Percentiles rank a stretch among this genome's conserved stretches.
Evolutionary conservation across 2,329 filamentous ascomycete genomes (phyloP).

Genomic region (Fusarium temperatum): DNA sequence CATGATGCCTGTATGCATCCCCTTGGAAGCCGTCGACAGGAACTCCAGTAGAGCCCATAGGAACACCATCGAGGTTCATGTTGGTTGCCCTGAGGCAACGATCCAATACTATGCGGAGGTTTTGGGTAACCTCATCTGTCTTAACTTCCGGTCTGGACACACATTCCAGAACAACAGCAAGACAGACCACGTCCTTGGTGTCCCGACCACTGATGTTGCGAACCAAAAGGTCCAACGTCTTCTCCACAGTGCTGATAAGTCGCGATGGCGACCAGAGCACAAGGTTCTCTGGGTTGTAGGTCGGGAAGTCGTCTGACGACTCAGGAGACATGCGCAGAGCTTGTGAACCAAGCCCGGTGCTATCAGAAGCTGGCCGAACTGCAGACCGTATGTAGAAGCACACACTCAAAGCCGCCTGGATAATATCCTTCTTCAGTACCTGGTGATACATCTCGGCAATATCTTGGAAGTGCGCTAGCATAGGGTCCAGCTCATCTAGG

Average conservation of each 20-base stretch:
- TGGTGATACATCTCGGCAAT: constrained; percentile 63
- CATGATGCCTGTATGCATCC: constrained; percentile 43
- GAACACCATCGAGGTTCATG: constrained; percentile 51
- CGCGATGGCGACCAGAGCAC: constrained; percentile 54
- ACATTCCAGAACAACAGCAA: constrained; percentile 59
- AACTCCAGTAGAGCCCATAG: constrained; percentile 13
- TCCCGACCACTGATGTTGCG: constrained; percentile 59
- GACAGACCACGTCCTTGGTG: constrained; percentile 59
- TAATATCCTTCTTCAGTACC: constrained; percentile 62
- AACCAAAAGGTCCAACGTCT: constrained; percentile 56
- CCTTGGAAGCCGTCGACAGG: constrained; percentile 32
- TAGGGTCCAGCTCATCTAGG: constrained; percentile 62
- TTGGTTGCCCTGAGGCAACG: constrained; percentile 56
- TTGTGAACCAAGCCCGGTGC: constrained; percentile 42
- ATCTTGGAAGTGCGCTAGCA: constrained; percentile 56
- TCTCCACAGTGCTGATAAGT: constrained; percentile 57
- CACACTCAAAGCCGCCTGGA: constrained; percentile 64
- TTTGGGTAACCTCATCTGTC: constrained; percentile 53
- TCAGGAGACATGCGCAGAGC: constrained; percentile 49
- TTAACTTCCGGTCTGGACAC: constrained; percentile 54
- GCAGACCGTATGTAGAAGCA: constrained; percentile 62
- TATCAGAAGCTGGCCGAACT: constrained; percentile 44
- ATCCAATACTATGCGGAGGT: constrained; percentile 55
- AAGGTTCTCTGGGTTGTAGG: constrained; percentile 47
- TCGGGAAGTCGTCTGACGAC: constrained; percentile 47